A percentile compares a stretch with the other conserved stretches of the same genome.
These are phyloP conservation scores for Candida tibetensis DNA, from an alignment of 805 yeast species.

Conservation along the genomic window DNA sequence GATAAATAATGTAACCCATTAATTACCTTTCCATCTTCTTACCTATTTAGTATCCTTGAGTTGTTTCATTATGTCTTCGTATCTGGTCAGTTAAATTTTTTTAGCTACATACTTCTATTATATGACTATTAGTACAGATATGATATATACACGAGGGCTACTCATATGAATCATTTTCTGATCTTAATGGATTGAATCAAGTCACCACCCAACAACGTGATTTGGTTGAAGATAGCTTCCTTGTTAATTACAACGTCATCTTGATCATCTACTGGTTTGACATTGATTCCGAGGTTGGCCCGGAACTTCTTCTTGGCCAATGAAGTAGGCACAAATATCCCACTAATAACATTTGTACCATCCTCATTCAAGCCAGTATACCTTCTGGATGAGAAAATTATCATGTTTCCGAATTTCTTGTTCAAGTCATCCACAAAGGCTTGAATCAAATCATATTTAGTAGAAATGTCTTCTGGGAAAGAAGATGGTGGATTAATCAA, in stretches of 20 bases:
- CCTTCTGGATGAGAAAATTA: slow-evolving; percentile 65
- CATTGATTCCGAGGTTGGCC: slow-evolving; percentile 73
- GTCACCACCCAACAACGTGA: slow-evolving; percentile 67
- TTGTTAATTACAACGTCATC: slow-evolving; percentile 62
- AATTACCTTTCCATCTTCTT: too few species aligned
- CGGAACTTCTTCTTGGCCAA: slow-evolving; percentile 64
- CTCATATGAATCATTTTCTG: slow-evolving; percentile 16
- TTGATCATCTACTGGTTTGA: slow-evolving; percentile 55
- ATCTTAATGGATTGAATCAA: slow-evolving; percentile 42
- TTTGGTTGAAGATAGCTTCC: slow-evolving; percentile 71
- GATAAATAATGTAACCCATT: too few species aligned
- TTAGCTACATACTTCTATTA: background rate
- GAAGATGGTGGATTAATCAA: slow-evolving; percentile 43
- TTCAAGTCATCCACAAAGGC: slow-evolving; percentile 60
- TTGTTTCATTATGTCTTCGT: too few species aligned
- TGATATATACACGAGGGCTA: slow-evolving; percentile 6
- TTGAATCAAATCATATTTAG: slow-evolving; percentile 59
- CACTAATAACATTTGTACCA: slow-evolving; percentile 69
- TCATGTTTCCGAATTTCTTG: slow-evolving; percentile 59
- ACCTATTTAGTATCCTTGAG: too few species aligned
- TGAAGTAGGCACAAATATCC: slow-evolving; percentile 72
- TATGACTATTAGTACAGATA: slow-evolving; percentile 6
- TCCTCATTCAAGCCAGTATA: slow-evolving; percentile 52
- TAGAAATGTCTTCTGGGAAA: slow-evolving; percentile 45
- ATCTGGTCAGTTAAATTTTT: too few species aligned